phyloP scores from a whole-genome alignment of 768 basidiomycete genomes.

The Mycena olivaceomarginata region DNA sequence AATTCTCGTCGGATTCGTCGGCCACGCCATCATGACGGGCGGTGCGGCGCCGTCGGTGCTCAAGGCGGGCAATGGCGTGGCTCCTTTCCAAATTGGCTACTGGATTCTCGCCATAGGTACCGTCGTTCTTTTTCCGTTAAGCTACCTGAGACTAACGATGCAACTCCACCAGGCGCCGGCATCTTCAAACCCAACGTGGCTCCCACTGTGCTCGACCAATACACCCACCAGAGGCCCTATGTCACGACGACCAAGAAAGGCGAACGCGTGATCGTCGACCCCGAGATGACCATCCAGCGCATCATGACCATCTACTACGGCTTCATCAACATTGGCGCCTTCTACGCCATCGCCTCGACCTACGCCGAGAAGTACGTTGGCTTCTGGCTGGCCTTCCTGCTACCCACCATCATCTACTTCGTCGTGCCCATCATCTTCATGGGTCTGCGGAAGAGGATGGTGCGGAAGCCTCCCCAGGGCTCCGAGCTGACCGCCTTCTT shows the following conservation, averaged over 20 bases:
- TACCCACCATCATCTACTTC: too few relatives aligned
- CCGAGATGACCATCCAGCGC: neutral
- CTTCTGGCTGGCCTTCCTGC: too few relatives aligned
- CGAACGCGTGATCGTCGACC: slow-evolving; percentile 24
- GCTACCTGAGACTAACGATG: neutral
- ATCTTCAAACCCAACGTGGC: too few relatives aligned
- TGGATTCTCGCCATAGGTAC: slow-evolving; percentile 8
- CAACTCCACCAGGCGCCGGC: neutral
- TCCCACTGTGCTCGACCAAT: neutral
- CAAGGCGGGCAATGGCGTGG: slow-evolving; percentile 7
- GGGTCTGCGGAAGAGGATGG: neutral
- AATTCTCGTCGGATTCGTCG: neutral
- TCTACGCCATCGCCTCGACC: too few relatives aligned
- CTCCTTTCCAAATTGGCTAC: slow-evolving; percentile 10
- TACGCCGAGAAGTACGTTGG: too few relatives aligned
- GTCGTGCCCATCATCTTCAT: too few relatives aligned
- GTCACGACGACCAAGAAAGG: slow-evolving; percentile 9
- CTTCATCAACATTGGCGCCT: too few relatives aligned
- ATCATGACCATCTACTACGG: too few relatives aligned
- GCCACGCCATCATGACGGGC: neutral
- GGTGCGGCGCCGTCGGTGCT: neutral
- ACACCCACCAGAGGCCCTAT: neutral
- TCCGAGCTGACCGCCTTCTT: slow-evolving; percentile 3
- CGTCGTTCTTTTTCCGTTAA: neutral
- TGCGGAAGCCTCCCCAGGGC: slow-evolving; percentile 7